Evolutionary conservation across 208 protist genomes (phyloP), one percentile per base, ranked within the genome.

Genomic region (Crithidia sp.): DNA sequence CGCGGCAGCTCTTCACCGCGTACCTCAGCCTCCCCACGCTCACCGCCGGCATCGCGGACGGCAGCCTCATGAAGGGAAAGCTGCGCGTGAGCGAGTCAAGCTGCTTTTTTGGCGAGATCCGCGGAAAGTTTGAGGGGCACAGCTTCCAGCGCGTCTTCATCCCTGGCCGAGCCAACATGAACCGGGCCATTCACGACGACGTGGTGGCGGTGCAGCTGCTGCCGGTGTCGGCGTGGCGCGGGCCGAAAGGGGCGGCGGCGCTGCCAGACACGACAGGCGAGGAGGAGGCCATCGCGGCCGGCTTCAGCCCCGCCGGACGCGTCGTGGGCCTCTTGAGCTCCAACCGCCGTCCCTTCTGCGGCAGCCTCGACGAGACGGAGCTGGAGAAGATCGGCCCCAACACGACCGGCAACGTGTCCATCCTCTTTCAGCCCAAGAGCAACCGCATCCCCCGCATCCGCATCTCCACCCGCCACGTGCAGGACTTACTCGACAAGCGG

Each of bases 401-500:
- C 43, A 67, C 67, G 10, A 82, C 86, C 0, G 92, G 88, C 52
- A 91, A 41, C 57, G 81, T 95, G 3, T 93, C 87, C 37, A 82
- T 97, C 2, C 83, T 98, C 40, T 94, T 97, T 59, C 89, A 93
- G 69, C 92, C 92, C 43, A 95, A 97, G 72, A 89, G 95, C 60
- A 90, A 87, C 61, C 85, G 89, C 19, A 93, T 97, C 66, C 95
- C 95, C 13, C 86, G 87, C 49, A 96, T 98, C 55, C 91, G 93
- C 71, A 93, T 98, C 71, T 74, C 79, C 19, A 96, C 93, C 14
- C 76, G 74, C 13, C 91, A 97, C 67, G 60, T 89, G 17, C 72
- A 88, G 43, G 83, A 94, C 62, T 72, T 98, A 50, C 82, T 89
- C 41, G 90, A 95, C 67, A 98, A 98, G 74, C 80, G 98, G 36